A percentile compares a stretch with the other conserved stretches of the same genome.
phyloP scores from a whole-genome alignment of 2,329 filamentous ascomycete genomes.

The Lecanoromycetidae sp. region DNA sequence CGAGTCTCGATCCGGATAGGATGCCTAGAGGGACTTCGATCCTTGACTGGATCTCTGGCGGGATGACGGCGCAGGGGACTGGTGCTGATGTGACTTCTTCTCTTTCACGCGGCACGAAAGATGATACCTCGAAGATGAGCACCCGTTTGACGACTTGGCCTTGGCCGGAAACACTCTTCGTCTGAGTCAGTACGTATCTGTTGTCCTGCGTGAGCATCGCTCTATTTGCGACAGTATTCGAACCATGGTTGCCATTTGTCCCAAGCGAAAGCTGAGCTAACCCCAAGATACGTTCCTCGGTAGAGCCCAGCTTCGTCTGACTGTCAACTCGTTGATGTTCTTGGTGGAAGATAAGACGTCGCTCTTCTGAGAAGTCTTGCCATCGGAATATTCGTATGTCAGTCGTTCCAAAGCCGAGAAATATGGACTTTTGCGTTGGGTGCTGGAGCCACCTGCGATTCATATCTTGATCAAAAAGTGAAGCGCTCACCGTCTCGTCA shows the following conservation, averaged over 20 bases:
- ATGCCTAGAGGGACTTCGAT: too few relatives aligned
- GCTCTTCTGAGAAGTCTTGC: slow-evolving; percentile 4
- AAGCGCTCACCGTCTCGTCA: neutral
- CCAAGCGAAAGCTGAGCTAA: neutral
- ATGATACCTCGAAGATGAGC: too few relatives aligned
- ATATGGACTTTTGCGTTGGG: slow-evolving; percentile 2
- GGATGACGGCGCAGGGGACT: too few relatives aligned
- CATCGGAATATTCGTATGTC: slow-evolving; percentile 8
- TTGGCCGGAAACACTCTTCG: too few relatives aligned
- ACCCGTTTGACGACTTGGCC: too few relatives aligned
- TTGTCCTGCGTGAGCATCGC: slow-evolving; percentile 8
- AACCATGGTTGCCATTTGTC: neutral
- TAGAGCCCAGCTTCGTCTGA: neutral
- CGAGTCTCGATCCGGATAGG: too few relatives aligned
- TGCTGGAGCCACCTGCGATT: slow-evolving; percentile 12
- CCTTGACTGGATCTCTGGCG: too few relatives aligned
- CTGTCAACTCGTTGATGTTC: neutral
- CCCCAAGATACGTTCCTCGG: neutral
- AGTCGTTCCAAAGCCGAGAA: slow-evolving; percentile 9
- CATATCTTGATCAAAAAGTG: neutral
- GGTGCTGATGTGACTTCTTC: too few relatives aligned
- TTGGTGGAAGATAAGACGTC: neutral
- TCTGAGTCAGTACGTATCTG: slow-evolving; percentile 1
- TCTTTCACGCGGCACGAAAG: too few relatives aligned
- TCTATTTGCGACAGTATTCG: neutral